Evolutionary conservation across 163 green algal genomes (phyloP), one percentile per base, ranked within the genome.

Genomic region (Prototheca stagnorum): DNA sequence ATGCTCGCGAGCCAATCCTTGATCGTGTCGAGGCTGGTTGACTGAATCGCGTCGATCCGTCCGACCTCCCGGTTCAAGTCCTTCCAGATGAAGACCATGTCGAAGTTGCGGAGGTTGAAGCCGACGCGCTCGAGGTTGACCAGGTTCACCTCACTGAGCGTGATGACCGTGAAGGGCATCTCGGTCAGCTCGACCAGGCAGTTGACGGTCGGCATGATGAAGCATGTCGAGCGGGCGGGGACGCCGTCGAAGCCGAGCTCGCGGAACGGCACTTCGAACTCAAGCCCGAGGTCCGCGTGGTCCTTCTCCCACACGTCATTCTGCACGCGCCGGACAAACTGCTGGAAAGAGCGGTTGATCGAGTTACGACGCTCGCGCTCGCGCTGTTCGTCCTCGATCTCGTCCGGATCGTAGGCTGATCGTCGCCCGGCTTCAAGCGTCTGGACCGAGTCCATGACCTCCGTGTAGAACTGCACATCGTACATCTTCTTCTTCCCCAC

Each of bases 71-170:
- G 60, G 21, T 67, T 83, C 35, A 85, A 75, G 54, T 88, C 71
- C 68, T 96, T 97, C 79, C 92, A 95, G 5, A 99, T 78, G 54
- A 99, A 86, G 37, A 83, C 70, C 79, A 99, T 91, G 77, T 99
- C 90, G 50, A 99, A 97, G 68, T 95, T 96, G 50, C 93, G 92
- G 42, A 96, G 74, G 72, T 88, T 89, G 61, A 97, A 94, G 46
- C 90, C 90, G 36, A 97, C 88, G 36, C 90, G 81, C 72, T 99
- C 90, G 29, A 99, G 70, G 72, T 93, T 95, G 28, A 97, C 71
- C 21, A 80, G 56, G 58, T 67, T 72, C 33, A 80, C 61, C 40
- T 74, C 64, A 35, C 58, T 15, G 33, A 46, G 62, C 12, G 73
- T 80, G 31, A 86, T 51, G 12, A 97, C 86, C 0, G 85, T 82